Conservation (phyloP, 495 filamentous ascomycete species). For the Podospora tetraspora region DNA sequence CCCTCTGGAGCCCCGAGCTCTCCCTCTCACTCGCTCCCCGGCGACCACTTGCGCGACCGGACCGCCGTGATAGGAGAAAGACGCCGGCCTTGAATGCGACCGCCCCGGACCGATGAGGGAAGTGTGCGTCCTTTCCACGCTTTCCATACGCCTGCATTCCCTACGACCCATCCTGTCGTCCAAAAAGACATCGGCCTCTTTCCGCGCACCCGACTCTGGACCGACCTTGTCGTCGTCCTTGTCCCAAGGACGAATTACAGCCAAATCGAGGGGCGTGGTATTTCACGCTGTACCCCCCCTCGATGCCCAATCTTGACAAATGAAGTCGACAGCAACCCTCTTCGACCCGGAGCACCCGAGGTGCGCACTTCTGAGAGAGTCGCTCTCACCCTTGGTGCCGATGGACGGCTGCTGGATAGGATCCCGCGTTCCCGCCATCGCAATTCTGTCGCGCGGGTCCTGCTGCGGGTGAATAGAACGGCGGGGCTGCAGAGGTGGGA, state of each 20-base stretch:
- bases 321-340: neutral
- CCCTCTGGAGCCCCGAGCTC: neutral
- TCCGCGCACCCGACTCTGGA: neutral
- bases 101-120: neutral
- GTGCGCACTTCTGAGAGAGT: neutral
- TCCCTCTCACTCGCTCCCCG: neutral
- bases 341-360: neutral
- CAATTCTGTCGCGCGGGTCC: neutral
- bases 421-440: neutral
- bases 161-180: neutral
- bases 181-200: neutral
- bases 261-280: neutral
- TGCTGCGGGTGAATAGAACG: neutral
- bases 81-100: neutral
- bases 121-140: neutral
- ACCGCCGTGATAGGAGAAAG: neutral
- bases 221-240: neutral
- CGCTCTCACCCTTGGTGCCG: neutral
- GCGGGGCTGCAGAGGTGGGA: neutral
- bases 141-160: neutral
- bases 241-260: neutral
- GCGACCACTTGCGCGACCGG: neutral
- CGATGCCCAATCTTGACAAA: neutral
- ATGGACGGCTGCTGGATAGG: neutral
- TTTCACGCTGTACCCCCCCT: neutral